Evolutionary conservation across 805 yeast species (phyloP), one percentile per base, ranked within the genome.

Genomic region (Zygoascus biomembranicola): DNA sequence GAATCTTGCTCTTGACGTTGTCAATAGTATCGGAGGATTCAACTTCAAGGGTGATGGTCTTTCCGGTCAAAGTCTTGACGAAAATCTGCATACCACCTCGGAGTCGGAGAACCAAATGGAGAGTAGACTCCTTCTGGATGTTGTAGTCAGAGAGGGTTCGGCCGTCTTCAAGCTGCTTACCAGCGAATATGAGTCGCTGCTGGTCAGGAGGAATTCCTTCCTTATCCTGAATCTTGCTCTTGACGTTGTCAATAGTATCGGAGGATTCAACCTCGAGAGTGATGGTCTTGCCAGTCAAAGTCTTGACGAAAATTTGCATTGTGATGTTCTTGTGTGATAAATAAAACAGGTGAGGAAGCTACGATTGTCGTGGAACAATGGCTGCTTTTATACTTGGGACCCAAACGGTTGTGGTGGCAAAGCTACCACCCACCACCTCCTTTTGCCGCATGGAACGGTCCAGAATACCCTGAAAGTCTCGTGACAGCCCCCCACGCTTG

Each of bases 161-260:
- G 63, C 96, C 96, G 66, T 89, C 96, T 76, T 89, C 96, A 65
- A 89, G 79, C 76, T 89, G 96, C 79, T 89, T 89, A 80, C 96
- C 96, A 65, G 96, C 96, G 67, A 89, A 89, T 75, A 89, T 88
- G 66, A 88, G 79, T 77, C 96, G 83, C 77, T 88, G 96, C 74
- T 89, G 96, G 78, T 89, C 96, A 63, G 96, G 96, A 67, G 96
- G 96, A 66, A 88, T 88, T 66, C 96, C 96, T 74, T 89, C 96
- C 80, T 89, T 89, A 77, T 89, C 96, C 74, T 88, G 96, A 68
- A 89, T 88, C 82, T 89, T 88, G 66, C 90, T 80, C 80, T 88
- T 88, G 75, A 89, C 96, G 68, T 89, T 89, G 78, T 88, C 96
- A 69, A 88, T 88, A 62, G 95, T 88, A 79, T 89, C 96, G 55